phyloP scores from a whole-genome alignment of 2,329 filamentous ascomycete species.

The Scolecobasidium constrictum region DNA sequence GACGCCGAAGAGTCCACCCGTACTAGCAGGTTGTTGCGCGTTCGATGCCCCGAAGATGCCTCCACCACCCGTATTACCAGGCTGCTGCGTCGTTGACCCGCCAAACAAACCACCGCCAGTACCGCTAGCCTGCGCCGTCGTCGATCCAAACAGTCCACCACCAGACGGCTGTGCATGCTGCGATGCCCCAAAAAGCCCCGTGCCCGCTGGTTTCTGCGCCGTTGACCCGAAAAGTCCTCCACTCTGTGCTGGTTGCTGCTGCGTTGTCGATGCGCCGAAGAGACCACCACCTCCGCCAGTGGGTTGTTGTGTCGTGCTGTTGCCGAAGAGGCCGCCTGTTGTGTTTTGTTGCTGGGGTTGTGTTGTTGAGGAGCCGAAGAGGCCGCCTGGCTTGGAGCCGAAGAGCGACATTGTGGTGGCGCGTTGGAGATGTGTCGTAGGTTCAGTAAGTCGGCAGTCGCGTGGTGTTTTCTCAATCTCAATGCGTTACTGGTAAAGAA shows the following conservation, averaged over 20 bases:
- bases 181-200: slow-evolving; percentile 23
- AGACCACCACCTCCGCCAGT: slow-evolving; percentile 21
- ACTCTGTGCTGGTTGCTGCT: slow-evolving; percentile 5
- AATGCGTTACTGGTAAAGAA: too few species aligned
- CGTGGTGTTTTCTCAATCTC: too few species aligned
- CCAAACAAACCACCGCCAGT: slow-evolving; percentile 29
- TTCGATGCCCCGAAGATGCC: slow-evolving; percentile 12
- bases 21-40: slow-evolving; percentile 2
- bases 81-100: slow-evolving; percentile 14
- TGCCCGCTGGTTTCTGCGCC: slow-evolving; percentile 18
- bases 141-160: slow-evolving; percentile 23
- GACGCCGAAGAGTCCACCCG: slow-evolving; percentile 14
- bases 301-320: slow-evolving; percentile 20
- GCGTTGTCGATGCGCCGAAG: slow-evolving; percentile 26
- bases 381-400: slow-evolving; percentile 23
- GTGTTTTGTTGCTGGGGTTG: too few species aligned
- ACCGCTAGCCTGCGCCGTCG: slow-evolving; percentile 16
- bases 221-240: slow-evolving; percentile 24
- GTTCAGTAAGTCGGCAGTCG: too few species aligned
- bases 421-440: background rate
- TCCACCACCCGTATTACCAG: slow-evolving; percentile 1
- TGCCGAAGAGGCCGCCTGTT: slow-evolving; percentile 19
- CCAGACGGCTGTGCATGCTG: slow-evolving; percentile 18
- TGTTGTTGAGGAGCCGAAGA: slow-evolving; percentile 28
- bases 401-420: slow-evolving; percentile 27